A percentile compares a stretch with the other conserved stretches of the same genome.
These are phyloP conservation scores for Chlamydomonas eustigma DNA, from an alignment of 139 green algal genomes.

Conservation along the genomic window DNA sequence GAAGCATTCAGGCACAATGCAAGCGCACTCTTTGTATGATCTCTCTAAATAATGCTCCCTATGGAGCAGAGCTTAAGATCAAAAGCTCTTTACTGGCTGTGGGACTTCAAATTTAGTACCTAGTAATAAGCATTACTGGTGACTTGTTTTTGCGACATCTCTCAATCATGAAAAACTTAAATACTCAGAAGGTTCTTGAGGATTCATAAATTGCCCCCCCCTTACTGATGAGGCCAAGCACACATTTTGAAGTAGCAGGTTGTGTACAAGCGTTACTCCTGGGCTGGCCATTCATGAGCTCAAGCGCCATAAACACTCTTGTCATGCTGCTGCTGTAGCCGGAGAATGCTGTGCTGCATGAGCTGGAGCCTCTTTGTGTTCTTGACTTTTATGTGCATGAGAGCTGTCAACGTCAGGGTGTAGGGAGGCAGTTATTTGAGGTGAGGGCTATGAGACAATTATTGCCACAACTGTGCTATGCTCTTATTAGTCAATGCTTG, in stretches of 20 bases:
- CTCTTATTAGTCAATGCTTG: too few relatives aligned
- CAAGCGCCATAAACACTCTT: too few relatives aligned
- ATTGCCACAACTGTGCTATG: too few relatives aligned
- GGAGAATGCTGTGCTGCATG: not conserved
- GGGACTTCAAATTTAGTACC: not conserved
- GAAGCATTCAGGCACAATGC: not conserved
- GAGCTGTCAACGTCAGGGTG: slow-evolving; percentile 59
- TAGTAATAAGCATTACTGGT: not conserved
- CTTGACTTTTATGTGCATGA: slow-evolving; percentile 87
- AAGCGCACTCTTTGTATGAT: not conserved
- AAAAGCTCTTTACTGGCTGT: not conserved
- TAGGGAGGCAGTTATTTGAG: slow-evolving; percentile 19
- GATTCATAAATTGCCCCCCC: too few relatives aligned
- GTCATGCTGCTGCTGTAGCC: too few relatives aligned
- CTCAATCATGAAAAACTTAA: not conserved
- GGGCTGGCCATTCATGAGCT: too few relatives aligned
- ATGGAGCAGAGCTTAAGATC: not conserved
- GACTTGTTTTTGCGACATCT: too few relatives aligned
- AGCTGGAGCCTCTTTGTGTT: slow-evolving; percentile 41
- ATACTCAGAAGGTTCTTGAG: too few relatives aligned
- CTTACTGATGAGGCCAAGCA: too few relatives aligned
- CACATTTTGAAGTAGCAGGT: too few relatives aligned
- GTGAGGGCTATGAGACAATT: too few relatives aligned
- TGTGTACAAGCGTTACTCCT: too few relatives aligned
- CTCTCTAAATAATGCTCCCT: not conserved